Conservation (phyloP, 2,329 filamentous ascomycete species). For the Chaetomiaceae sp. region DNA sequence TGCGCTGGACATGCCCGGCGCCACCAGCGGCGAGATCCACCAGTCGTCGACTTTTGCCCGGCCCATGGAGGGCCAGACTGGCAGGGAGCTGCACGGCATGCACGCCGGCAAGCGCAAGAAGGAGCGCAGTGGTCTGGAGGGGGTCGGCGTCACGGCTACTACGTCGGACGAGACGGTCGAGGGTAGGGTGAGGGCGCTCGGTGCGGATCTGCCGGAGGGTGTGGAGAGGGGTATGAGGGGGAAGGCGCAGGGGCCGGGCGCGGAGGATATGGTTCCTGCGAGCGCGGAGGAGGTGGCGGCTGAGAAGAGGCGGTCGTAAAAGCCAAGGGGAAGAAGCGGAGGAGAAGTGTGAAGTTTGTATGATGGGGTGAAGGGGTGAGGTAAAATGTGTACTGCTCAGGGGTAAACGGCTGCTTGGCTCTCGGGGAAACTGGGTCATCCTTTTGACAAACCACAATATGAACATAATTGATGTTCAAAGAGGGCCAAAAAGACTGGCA, state of each 20-base stretch:
- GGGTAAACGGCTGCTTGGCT: no score
- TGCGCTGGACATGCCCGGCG: slow-evolving; percentile 38
- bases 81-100: slow-evolving; percentile 35
- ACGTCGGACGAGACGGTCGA: slow-evolving; percentile 16
- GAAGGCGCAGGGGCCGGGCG: slow-evolving; percentile 15
- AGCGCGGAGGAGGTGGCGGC: slow-evolving; percentile 20
- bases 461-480: no score
- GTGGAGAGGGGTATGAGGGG: slow-evolving; percentile 17
- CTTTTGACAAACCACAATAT: no score
- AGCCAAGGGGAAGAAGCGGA: no score
- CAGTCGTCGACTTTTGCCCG: slow-evolving; percentile 39
- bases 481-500: no score
- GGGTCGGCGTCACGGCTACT: slow-evolving; percentile 32
- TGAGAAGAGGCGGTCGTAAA: slow-evolving; percentile 13
- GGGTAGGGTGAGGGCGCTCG: slow-evolving; percentile 26
- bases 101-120: slow-evolving; percentile 34
- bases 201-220: slow-evolving; percentile 28
- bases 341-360: no score
- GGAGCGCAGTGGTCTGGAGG: slow-evolving; percentile 37
- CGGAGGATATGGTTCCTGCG: slow-evolving; percentile 19
- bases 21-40: slow-evolving; percentile 44
- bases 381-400: no score
- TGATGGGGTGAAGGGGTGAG: no score
- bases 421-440: no score
- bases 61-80: slow-evolving; percentile 41